A percentile compares a stretch with the other conserved stretches of the same genome.
Evolutionary conservation across 257 asterid species (phyloP).

Genomic region (Catharanthus roseus): DNA sequence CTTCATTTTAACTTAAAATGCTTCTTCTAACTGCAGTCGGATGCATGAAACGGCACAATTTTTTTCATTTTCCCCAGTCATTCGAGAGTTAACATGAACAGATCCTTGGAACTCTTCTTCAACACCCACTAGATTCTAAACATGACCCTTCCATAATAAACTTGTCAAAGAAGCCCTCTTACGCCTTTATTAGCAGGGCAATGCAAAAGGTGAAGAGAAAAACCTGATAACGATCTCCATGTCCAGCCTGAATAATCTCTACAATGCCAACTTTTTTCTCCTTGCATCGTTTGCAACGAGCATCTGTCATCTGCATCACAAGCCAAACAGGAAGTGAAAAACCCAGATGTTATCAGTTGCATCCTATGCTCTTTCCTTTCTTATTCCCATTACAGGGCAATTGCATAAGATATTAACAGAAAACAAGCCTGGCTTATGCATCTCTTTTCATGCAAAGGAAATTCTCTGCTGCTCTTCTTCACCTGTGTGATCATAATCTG

Average conservation of each 20-base stretch:
- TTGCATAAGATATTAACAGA: background rate
- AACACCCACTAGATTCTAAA: background rate
- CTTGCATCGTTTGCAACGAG: slow-evolving; percentile 68
- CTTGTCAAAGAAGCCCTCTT: background rate
- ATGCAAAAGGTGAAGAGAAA: background rate
- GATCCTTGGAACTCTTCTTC: no score
- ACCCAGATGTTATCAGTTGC: background rate
- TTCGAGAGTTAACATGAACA: background rate
- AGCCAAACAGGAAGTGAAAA: slow-evolving; percentile 10
- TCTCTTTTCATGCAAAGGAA: background rate
- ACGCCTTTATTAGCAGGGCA: background rate
- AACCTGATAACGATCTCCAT: slow-evolving; percentile 76
- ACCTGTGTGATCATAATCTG: background rate
- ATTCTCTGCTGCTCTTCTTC: background rate
- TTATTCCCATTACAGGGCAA: background rate
- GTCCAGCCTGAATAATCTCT: slow-evolving; percentile 73
- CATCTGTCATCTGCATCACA: slow-evolving; percentile 73
- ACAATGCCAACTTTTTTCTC: slow-evolving; percentile 62
- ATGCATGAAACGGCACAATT: background rate
- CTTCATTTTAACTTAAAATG: background rate
- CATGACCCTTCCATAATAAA: background rate
- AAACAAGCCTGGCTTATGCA: background rate
- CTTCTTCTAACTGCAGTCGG: background rate
- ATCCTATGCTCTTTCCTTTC: background rate
- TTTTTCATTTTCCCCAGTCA: background rate